Conservation (phyloP, 1,284 basidiomycete genomes). For the Trichosporon asahii region DNA sequence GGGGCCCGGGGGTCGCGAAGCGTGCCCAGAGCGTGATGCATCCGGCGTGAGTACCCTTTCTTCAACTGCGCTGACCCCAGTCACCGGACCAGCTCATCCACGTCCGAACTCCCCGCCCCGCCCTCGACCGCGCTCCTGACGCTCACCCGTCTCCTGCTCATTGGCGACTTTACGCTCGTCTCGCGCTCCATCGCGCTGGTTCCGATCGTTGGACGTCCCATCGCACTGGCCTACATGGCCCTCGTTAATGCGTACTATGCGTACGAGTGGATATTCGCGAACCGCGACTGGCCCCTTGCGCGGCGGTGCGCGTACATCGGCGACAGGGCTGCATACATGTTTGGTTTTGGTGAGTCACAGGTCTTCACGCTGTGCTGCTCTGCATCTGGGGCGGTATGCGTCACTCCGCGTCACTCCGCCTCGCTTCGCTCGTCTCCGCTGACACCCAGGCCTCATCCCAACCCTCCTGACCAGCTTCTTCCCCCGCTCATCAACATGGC, state of each 20-base stretch:
- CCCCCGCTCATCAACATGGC: slow-evolving; percentile 50
- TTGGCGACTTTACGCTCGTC: slow-evolving; percentile 49
- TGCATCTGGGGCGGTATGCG: no score
- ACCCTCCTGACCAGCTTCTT: slow-evolving; percentile 48
- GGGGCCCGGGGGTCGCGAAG: slow-evolving; percentile 46
- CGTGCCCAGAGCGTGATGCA: slow-evolving; percentile 46
- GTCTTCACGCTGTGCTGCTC: no score
- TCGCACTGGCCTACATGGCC: slow-evolving; percentile 44
- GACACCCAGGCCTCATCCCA: slow-evolving; percentile 35
- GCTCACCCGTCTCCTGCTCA: slow-evolving; percentile 43
- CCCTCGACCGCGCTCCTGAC: slow-evolving; percentile 28
- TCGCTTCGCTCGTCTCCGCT: not conserved
- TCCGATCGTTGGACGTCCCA: slow-evolving; percentile 39
- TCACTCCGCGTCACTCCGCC: no score
- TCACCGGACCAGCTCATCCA: slow-evolving; percentile 41
- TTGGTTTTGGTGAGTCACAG: slow-evolving; percentile 50
- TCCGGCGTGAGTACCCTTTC: slow-evolving; percentile 34
- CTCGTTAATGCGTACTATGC: slow-evolving; percentile 50
- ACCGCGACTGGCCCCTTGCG: slow-evolving; percentile 43
- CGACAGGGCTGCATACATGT: slow-evolving; percentile 43
- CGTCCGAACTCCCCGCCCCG: slow-evolving; percentile 8
- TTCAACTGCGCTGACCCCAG: no score
- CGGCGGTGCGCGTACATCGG: slow-evolving; percentile 42
- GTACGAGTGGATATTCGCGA: slow-evolving; percentile 49
- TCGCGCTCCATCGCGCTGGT: slow-evolving; percentile 42